Evolutionary conservation across 495 filamentous ascomycete species (phyloP), one percentile per base, ranked within the genome.

Genomic region (Penicillium pancosmium): DNA sequence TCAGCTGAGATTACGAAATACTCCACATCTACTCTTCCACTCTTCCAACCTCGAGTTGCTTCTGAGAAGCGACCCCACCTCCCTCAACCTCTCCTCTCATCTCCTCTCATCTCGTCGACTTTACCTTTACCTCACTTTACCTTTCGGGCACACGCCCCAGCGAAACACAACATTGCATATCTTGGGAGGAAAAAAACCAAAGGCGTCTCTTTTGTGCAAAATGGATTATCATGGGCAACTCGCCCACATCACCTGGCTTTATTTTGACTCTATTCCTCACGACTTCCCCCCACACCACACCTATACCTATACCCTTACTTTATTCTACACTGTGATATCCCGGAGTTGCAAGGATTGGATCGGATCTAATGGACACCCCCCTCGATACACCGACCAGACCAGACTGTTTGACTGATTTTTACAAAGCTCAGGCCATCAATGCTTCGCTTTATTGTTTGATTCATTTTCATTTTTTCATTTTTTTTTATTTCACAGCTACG

Each of bases 301-400:
- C 25, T 7, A 27, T 7, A 31, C 5, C 52, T 55, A 53, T 54
- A 59, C 54, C 55, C 5, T 16, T 44, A 7, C 16, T 18, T 7
- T 6, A 5, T n/a, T 10, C 12, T 21, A 18, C 16, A 50, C 46
- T 55, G 36, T 52, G 50, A 53, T 54, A 59, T 59, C 58, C 55
- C 48, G 63, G 59, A 41, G 55, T 62, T 65, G 52, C 35, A n/a
- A 40, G 53, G 52, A 12, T 13, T 40, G 53, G 52, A 12, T 13
- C 11, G 36, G 36, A 52, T 52, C 50, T 48, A 38, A 56, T 55
- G 50, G 27, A 31, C 49, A 33, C 43, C 44, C 53, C 53, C 47
- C 38, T 38, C 36, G 47, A 57, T 62, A 54, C 43, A 57, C 8
- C 27, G 6, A 31, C 54, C 46, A 44, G 18, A 57, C 44, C 60